A percentile compares a stretch with the other conserved stretches of the same genome.
Evolutionary conservation across 1,139 yeast species (phyloP).

Genomic region (Sugiyamaella japonica): DNA sequence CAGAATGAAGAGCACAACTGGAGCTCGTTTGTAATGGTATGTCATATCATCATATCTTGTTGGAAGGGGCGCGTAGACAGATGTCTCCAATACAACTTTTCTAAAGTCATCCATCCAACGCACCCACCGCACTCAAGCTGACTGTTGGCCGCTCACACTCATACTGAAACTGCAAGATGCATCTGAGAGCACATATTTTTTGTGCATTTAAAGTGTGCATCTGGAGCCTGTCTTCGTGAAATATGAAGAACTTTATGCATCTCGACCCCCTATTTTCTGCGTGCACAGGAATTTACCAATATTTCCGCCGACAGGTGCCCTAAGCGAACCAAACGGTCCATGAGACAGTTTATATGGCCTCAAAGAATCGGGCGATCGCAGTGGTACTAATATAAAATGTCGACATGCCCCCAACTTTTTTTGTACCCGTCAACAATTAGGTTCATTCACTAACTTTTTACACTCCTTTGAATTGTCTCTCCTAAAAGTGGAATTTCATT

Average conservation of each 20-base stretch:
- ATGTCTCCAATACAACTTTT: too few relatives aligned
- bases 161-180: background rate
- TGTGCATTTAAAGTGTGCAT: background rate
- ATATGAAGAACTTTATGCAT: constrained; percentile 1
- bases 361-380: background rate
- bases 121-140: too few relatives aligned
- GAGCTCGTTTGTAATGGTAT: too few relatives aligned
- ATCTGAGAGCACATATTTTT: background rate
- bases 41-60: too few relatives aligned
- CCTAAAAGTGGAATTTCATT: constrained; percentile 6
- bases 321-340: background rate
- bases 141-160: too few relatives aligned
- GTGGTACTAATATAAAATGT: background rate
- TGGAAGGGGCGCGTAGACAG: too few relatives aligned
- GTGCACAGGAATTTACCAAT: constrained; percentile 1
- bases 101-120: too few relatives aligned
- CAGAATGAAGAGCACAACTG: too few relatives aligned
- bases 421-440: background rate
- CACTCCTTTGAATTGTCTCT: background rate
- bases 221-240: background rate
- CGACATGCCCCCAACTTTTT: background rate
- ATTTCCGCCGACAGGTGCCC: background rate
- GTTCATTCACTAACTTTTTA: constrained; percentile 2
- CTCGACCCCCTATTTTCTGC: background rate
- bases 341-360: background rate